Evolutionary conservation across 2,329 filamentous ascomycete genomes (phyloP), one percentile per base, ranked within the genome.

Genomic region (Cladosporium halotolerans): DNA sequence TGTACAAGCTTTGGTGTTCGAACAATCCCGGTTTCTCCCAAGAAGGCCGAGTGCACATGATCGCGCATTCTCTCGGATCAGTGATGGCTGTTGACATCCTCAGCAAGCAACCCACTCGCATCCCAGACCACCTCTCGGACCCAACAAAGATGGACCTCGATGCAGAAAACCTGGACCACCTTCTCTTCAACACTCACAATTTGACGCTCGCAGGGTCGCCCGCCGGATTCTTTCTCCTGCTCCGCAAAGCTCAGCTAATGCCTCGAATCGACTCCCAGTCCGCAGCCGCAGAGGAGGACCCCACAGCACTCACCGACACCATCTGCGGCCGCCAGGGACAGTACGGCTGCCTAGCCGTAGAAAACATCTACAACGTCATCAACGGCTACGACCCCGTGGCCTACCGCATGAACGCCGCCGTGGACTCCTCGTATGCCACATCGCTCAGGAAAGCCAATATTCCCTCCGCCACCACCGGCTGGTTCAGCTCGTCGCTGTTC

Each of bases 341-440:
- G 5, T 96, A 95, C 68, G 93, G 93, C 14, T 97, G 93, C 68
- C 75, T 97, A 28, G 89, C 92, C 0, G 86, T 97, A 1, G 89
- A 97, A 72, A 99, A 97, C 67, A 80, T 99, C 53, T 99, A 97
- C 76, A 99, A 99, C 64, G 81, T 99, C 58, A 81, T 97, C 66
- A 83, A 86, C 60, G 80, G 81, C 33, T 85, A 84, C 56, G 83
- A 86, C 58, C 83, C 93, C 2, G 95, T 99, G 53, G 89, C 91
- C 1, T 97, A 96, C 68, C 80, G 92, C 13, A 81, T 97, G 54
- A 99, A 96, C 63, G 89, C 91, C 18, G 86, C 91, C 3, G 84
- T 97, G 40, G 93, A 99, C 67, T 81, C 83, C 4, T 76, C 79
- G 18, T 96, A 96, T 62, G 85, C 91, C 0, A 77, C 83, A 7